Conservation (phyloP, 2,329 filamentous ascomycete genomes). For the Colletotrichum aenigma region DNA sequence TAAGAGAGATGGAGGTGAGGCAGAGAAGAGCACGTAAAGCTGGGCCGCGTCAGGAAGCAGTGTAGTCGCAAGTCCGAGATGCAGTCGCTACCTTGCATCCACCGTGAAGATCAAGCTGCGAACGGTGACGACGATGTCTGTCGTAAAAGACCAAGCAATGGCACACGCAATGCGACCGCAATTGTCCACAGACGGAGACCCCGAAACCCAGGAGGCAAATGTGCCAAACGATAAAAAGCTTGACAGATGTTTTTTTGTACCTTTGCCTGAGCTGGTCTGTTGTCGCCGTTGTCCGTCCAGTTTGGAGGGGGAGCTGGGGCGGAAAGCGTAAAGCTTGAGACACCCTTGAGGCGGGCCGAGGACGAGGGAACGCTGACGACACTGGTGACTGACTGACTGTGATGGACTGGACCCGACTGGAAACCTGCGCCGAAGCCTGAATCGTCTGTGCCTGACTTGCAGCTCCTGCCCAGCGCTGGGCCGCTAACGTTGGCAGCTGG, state of each 20-base stretch:
- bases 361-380: background rate
- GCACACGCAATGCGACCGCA: background rate
- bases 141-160: background rate
- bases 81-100: background rate
- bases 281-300: background rate
- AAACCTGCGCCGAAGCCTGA: background rate
- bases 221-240: background rate
- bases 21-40: background rate
- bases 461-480: background rate
- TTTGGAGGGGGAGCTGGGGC: background rate
- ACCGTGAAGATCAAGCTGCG: background rate
- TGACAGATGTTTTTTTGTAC: background rate
- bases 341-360: background rate
- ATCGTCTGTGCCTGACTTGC: conserved; percentile 4
- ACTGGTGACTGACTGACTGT: background rate
- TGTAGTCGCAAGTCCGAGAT: background rate
- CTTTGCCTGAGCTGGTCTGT: background rate
- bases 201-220: background rate
- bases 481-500: background rate
- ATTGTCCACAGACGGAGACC: background rate
- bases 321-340: conserved; percentile 10
- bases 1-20: background rate
- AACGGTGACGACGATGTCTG: background rate
- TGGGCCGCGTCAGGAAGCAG: background rate
- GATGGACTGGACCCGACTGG: background rate